phyloP scores from a whole-genome alignment of 2,329 filamentous ascomycete genomes.

The Aspergillus sp. region DNA sequence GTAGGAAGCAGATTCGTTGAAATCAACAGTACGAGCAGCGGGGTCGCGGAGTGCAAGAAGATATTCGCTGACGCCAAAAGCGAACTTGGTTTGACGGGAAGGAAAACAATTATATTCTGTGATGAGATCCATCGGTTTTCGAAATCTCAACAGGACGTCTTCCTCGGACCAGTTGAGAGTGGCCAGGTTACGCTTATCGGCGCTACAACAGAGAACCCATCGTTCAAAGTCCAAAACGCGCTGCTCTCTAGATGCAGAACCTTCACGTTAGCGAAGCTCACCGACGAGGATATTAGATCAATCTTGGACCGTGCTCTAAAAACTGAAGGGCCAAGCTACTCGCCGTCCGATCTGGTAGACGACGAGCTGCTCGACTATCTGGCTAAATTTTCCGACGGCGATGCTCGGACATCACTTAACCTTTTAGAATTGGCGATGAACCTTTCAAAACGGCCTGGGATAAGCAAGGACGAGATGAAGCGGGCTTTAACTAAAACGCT shows the following conservation, averaged over 20 bases:
- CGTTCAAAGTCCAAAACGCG: constrained; percentile 86
- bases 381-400: constrained; percentile 83
- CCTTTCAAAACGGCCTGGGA: constrained; percentile 62
- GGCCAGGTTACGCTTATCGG: constrained; percentile 90
- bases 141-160: constrained; percentile 92
- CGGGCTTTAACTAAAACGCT: constrained; percentile 82
- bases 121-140: constrained; percentile 94
- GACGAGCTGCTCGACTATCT: constrained; percentile 77
- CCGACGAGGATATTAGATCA: constrained; percentile 66
- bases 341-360: constrained; percentile 63
- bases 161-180: constrained; percentile 85
- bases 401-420: constrained; percentile 89
- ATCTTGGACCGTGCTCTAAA: constrained; percentile 77
- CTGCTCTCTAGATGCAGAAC: constrained; percentile 86
- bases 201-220: constrained; percentile 95
- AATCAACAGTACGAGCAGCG: constrained; percentile 88
- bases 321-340: constrained; percentile 56
- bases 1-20: constrained; percentile 87
- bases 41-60: constrained; percentile 88
- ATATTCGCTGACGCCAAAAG: constrained; percentile 81
- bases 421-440: constrained; percentile 86
- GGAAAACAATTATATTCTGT: constrained; percentile 94
- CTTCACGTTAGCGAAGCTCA: constrained; percentile 78
- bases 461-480: constrained; percentile 77
- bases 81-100: constrained; percentile 76